phyloP scores from a whole-genome alignment of 1,284 basidiomycete genomes.

The Heterobasidion irregulare region DNA sequence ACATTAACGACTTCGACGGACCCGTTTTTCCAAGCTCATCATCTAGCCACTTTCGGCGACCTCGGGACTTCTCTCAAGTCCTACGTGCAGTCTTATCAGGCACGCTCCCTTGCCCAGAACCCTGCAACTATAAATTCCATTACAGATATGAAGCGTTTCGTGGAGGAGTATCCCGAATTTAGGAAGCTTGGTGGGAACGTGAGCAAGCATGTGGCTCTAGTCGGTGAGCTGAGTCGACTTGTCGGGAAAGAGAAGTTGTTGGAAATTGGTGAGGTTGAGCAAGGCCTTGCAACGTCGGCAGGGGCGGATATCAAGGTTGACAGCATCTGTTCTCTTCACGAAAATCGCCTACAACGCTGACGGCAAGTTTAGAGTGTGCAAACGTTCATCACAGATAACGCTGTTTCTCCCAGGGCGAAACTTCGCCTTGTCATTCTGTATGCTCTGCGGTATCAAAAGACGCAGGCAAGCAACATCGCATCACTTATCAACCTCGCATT shows the following conservation, averaged over 20 bases:
- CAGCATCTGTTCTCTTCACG: neutral
- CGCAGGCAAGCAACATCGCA: constrained; percentile 78
- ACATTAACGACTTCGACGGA: constrained; percentile 91
- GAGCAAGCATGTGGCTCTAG: constrained; percentile 94
- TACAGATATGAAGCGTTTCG: constrained; percentile 94
- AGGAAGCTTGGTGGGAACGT: constrained; percentile 95
- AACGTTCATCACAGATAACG: constrained; percentile 60
- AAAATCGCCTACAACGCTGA: neutral
- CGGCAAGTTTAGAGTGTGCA: constrained; percentile 58
- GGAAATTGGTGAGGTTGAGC: constrained; percentile 92
- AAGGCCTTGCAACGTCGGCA: constrained; percentile 89
- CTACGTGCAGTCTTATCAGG: constrained; percentile 94
- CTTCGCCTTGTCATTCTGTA: constrained; percentile 92
- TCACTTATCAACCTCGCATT: constrained; percentile 79
- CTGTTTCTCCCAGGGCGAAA: constrained; percentile 75
- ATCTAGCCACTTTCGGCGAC: constrained; percentile 95
- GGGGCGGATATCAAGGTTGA: constrained; percentile 82
- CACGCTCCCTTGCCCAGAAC: constrained; percentile 70
- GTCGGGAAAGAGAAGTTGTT: constrained; percentile 84
- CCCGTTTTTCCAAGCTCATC: constrained; percentile 89
- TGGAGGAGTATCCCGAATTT: constrained; percentile 99
- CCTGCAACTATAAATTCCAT: constrained; percentile 91
- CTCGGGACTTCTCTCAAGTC: constrained; percentile 88
- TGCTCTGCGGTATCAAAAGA: constrained; percentile 92
- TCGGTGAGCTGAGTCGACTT: constrained; percentile 90